A percentile compares a stretch with the other conserved stretches of the same genome.
Evolutionary conservation across 2,329 filamentous ascomycete species (phyloP).

Genomic region (Cladophialophora psammophila): DNA sequence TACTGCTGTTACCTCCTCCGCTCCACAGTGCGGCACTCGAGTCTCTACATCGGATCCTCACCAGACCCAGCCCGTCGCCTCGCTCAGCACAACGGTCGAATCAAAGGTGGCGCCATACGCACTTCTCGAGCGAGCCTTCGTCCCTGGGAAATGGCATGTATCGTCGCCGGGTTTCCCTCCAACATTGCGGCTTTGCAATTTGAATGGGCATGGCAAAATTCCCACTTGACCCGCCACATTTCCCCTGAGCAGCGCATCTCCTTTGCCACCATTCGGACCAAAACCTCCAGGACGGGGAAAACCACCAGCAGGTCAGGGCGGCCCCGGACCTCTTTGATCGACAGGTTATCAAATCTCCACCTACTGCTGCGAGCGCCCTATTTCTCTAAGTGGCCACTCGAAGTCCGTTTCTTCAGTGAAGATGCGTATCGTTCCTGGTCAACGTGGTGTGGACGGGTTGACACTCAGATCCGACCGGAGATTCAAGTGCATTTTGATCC

Average conservation of each 20-base stretch:
- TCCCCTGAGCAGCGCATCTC: constrained; percentile 59
- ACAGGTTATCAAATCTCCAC: constrained; percentile 80
- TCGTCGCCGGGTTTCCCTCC: constrained; percentile 89
- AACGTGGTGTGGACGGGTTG: constrained; percentile 60
- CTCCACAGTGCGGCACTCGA: constrained; percentile 74
- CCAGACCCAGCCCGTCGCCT: constrained; percentile 85
- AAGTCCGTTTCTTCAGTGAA: constrained; percentile 76
- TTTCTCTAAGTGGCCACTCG: constrained; percentile 83
- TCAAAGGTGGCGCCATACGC: constrained; percentile 78
- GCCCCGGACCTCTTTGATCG: constrained; percentile 67
- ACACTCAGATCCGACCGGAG: constrained; percentile 56
- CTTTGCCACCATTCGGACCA: constrained; percentile 36
- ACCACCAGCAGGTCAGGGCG: constrained; percentile 60
- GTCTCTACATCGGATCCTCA: constrained; percentile 88
- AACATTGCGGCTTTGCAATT: constrained; percentile 90
- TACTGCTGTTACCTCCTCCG: constrained; percentile 94
- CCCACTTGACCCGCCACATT: constrained; percentile 81
- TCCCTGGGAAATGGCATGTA: constrained; percentile 89
- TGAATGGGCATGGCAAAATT: constrained; percentile 94
- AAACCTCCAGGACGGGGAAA: constrained; percentile 47
- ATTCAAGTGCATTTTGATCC: constrained; percentile 65
- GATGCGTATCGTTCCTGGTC: constrained; percentile 76
- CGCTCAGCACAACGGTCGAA: constrained; percentile 87
- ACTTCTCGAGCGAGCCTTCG: constrained; percentile 73
- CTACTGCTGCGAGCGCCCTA: constrained; percentile 78